A percentile compares a stretch with the other conserved stretches of the same genome.
Evolutionary conservation across 306 rosid species (phyloP).

Genomic region (Echinosophora koreensis): DNA sequence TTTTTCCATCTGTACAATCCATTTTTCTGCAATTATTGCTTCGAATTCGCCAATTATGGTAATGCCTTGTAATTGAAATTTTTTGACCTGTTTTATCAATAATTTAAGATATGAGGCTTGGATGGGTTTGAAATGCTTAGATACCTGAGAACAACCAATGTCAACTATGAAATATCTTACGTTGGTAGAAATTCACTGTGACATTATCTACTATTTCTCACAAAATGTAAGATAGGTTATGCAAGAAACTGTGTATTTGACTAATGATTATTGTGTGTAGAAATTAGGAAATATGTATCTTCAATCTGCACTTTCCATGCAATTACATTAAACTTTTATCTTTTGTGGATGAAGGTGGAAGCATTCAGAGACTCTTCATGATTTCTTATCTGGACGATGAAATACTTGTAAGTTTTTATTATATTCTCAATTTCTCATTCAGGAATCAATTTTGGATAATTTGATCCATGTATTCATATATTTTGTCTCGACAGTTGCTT

Average conservation of each 20-base stretch:
- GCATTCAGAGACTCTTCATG: slow-evolving; percentile 85
- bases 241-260: slow-evolving; percentile 28
- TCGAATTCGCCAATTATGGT: slow-evolving; percentile 8
- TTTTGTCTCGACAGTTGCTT: neutral
- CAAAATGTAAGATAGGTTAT: slow-evolving; percentile 11
- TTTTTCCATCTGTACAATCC: neutral
- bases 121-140: slow-evolving; percentile 21
- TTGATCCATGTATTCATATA: slow-evolving; percentile 27
- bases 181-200: slow-evolving; percentile 1
- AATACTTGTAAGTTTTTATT: slow-evolving; percentile 78
- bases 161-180: neutral
- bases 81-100: slow-evolving; percentile 1
- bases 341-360: slow-evolving; percentile 70
- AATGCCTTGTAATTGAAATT: neutral
- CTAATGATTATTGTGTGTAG: neutral
- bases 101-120: neutral
- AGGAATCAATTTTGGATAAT: slow-evolving; percentile 27
- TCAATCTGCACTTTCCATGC: slow-evolving; percentile 24
- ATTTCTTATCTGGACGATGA: slow-evolving; percentile 95
- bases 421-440: slow-evolving; percentile 23
- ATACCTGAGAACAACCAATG: slow-evolving; percentile 11
- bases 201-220: slow-evolving; percentile 24
- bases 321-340: slow-evolving; percentile 36
- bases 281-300: slow-evolving; percentile 21
- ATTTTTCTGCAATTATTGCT: slow-evolving; percentile 13